Conservation (phyloP, 139 green algal genomes). For the Chlamydomonas incerta region DNA sequence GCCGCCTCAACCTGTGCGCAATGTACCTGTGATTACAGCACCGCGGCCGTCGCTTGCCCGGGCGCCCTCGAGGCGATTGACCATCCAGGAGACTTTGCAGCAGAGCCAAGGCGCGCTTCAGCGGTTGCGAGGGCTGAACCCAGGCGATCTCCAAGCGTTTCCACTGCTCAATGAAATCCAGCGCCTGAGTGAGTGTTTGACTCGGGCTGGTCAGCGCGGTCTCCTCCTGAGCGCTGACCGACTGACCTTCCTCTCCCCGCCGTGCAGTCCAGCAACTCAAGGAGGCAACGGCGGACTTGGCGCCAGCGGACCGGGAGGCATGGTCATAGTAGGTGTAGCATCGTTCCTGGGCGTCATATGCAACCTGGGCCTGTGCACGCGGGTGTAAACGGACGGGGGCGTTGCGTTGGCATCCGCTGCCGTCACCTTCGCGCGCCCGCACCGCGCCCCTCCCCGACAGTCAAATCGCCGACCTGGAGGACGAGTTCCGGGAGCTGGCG, state of each 20-base stretch:
- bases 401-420: background rate
- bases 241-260: background rate
- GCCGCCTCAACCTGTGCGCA: background rate
- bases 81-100: background rate
- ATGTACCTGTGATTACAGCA: too few species aligned
- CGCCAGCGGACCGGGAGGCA: slow-evolving; percentile 25
- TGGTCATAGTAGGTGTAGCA: slow-evolving; percentile 40
- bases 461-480: slow-evolving; percentile 27
- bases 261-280: slow-evolving; percentile 53
- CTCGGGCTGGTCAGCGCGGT: background rate
- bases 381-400: too few species aligned
- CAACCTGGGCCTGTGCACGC: background rate
- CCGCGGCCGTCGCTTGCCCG: background rate
- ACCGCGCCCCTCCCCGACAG: background rate
- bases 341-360: background rate
- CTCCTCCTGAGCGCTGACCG: too few species aligned
- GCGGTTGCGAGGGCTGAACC: slow-evolving; percentile 16
- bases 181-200: slow-evolving; percentile 22
- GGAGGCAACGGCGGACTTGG: slow-evolving; percentile 14
- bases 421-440: background rate
- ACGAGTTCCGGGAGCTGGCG: slow-evolving; percentile 35
- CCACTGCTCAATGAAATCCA: slow-evolving; percentile 50
- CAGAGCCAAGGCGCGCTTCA: background rate
- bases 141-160: slow-evolving; percentile 49
- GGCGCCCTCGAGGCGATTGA: background rate